Conservation (phyloP, 805 yeast species). For the Ogataea nitratoaversa region DNA sequence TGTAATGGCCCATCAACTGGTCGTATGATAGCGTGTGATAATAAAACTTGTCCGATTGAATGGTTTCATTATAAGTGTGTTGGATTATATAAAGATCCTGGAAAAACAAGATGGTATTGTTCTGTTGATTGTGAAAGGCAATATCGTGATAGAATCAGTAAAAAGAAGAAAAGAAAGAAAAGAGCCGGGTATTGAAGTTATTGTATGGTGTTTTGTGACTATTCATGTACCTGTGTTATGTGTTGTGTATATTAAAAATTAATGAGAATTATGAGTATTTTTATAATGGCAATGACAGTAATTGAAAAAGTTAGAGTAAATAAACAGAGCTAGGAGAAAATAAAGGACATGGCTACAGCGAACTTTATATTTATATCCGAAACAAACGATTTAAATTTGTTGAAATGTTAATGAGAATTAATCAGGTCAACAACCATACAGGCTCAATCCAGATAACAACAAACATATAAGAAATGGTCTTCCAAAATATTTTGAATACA, state of each 20-base stretch:
- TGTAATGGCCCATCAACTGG: constrained; percentile 62
- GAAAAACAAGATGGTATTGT: constrained; percentile 80
- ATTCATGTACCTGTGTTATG: no score
- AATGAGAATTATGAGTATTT: no score
- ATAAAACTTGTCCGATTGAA: constrained; percentile 79
- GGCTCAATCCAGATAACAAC: no score
- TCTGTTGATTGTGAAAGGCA: constrained; percentile 55
- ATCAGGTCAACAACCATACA: no score
- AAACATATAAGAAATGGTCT: no score
- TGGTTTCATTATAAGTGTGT: constrained; percentile 98
- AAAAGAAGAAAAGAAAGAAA: constrained; percentile 15
- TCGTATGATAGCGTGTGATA: constrained; percentile 95
- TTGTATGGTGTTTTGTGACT: no score
- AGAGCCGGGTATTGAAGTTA: neutral
- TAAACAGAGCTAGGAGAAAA: neutral
- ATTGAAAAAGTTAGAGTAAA: no score
- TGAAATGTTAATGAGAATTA: no score
- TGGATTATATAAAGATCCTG: constrained; percentile 82
- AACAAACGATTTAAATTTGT: no score
- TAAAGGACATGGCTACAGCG: neutral
- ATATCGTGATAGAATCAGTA: constrained; percentile 11
- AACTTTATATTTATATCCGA: neutral
- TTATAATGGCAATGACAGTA: no score
- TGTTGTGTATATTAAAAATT: no score
- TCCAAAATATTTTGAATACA: no score